Evolutionary conservation across 2,329 filamentous ascomycete genomes (phyloP).

Genomic region (Coleophoma cylindrospora): DNA sequence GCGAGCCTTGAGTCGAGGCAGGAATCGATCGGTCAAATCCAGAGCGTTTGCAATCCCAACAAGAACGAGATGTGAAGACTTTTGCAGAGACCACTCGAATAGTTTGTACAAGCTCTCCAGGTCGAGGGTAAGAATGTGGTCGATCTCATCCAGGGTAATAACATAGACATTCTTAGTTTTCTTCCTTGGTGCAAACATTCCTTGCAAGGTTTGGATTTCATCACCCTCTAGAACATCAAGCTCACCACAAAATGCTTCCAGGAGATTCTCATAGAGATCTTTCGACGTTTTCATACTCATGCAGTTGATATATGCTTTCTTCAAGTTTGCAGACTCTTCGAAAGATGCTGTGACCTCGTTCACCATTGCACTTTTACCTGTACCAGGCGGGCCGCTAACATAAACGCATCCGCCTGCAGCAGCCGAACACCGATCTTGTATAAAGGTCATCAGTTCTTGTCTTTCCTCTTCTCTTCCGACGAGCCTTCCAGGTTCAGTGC

Average conservation of each 20-base stretch:
- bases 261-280: slow-evolving; percentile 76
- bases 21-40: slow-evolving; percentile 89
- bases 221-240: slow-evolving; percentile 58
- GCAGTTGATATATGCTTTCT: slow-evolving; percentile 84
- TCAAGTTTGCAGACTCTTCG: slow-evolving; percentile 44
- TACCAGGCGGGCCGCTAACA: slow-evolving; percentile 91
- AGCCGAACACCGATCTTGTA: slow-evolving; percentile 56
- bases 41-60: slow-evolving; percentile 95
- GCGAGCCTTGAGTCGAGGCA: slow-evolving; percentile 87
- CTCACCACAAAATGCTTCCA: slow-evolving; percentile 62
- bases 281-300: slow-evolving; percentile 90
- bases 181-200: slow-evolving; percentile 63
- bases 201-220: slow-evolving; percentile 62
- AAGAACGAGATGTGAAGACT: slow-evolving; percentile 72
- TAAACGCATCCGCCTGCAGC: slow-evolving; percentile 78
- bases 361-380: slow-evolving; percentile 93
- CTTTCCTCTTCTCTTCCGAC: slow-evolving; percentile 41
- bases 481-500: slow-evolving; percentile 25
- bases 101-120: slow-evolving; percentile 84
- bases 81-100: slow-evolving; percentile 93
- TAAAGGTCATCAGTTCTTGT: slow-evolving; percentile 62
- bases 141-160: slow-evolving; percentile 92
- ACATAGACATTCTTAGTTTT: slow-evolving; percentile 59
- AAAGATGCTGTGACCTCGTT: slow-evolving; percentile 67
- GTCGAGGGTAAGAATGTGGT: slow-evolving; percentile 85